Percentiles rank a stretch among this genome's conserved stretches.
Conservation (phyloP, 371 early-diverging fungal species). For the Circinella minor region DNA sequence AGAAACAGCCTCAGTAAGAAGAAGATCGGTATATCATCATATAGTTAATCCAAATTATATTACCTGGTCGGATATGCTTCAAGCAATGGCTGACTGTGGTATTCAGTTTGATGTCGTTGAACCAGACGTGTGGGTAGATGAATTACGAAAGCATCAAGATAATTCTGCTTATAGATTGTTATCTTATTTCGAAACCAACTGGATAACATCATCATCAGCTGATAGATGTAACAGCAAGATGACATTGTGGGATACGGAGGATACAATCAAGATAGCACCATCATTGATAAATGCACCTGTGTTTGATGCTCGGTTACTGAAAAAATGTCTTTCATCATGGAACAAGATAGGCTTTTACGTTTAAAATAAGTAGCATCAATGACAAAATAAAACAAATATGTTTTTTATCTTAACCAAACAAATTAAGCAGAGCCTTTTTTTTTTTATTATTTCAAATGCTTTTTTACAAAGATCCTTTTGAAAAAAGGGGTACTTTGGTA, state of each 20-base stretch:
- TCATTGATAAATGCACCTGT: slow-evolving; percentile 1
- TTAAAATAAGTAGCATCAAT: too few relatives aligned
- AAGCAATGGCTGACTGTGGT: slow-evolving; percentile 28
- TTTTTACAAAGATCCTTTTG: too few relatives aligned
- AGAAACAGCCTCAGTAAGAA: neutral
- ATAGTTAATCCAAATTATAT: slow-evolving; percentile 37
- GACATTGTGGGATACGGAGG: slow-evolving; percentile 2
- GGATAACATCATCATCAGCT: neutral
- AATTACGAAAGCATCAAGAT: slow-evolving; percentile 26
- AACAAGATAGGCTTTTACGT: too few relatives aligned
- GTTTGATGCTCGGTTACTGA: slow-evolving; percentile 10
- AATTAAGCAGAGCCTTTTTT: too few relatives aligned
- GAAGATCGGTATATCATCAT: slow-evolving; percentile 24
- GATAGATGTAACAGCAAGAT: neutral
- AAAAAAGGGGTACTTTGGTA: too few relatives aligned
- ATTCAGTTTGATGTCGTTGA: slow-evolving; percentile 33
- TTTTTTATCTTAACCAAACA: too few relatives aligned
- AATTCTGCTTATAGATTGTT: slow-evolving; percentile 41
- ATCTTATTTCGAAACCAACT: slow-evolving; percentile 25
- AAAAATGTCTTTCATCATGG: slow-evolving; percentile 17
- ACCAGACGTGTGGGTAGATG: slow-evolving; percentile 31
- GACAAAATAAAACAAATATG: too few relatives aligned
- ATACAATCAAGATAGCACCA: neutral
- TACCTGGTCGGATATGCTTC: slow-evolving; percentile 28
- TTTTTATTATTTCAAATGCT: too few relatives aligned